Base-by-base conservation (phyloP, 805 yeast species). In the Hanseniaspora jakobsenii region DNA sequence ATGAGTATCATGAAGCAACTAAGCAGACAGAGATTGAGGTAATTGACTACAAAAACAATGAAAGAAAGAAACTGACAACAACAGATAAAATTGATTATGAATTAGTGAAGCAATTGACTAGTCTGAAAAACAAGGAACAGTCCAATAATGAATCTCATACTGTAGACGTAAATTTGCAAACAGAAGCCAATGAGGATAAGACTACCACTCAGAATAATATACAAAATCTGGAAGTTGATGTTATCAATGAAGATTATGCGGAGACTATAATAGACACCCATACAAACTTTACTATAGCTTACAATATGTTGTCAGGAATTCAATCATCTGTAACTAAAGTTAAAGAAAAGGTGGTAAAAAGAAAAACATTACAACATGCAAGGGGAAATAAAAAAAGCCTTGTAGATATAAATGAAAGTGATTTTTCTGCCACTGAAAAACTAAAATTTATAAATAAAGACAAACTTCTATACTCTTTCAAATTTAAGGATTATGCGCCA, bases 301-400 rank as follows among this genome's bases (percentile, higher is more conserved):
- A 91, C 61, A 86, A 89, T 60, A 89, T 91, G 96, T 71, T 93
- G 47, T 87, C 97, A 0, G 98, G 99, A 2, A 91, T 91, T 37
- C 71, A 98, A 47, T 94, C 86, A 7, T 87, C 96, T 0, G 97
- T 91, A 0, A 84, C 95, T 3, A 68, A 95, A 47, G 81, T 94
- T 51, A 8, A 44, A 19, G 44, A 37, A 27, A 35, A 27, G 14
- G 14, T 28, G 10, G 28, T 21, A 7, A 36, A 44, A 35, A 44
- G 36, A 24, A 22, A 30, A 21, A 26, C 26, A 30, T 3, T 26
- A n/a, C 30, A 26, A 36, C 14, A 13, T 16, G 22, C 14, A 8
- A 36, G 17, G 23, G 39, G 31, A 16, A 36, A 36, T 16, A 36
- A 43, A 27, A 30, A 19, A 14, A 19, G 6, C 4, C 29, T 17